Conservation (phyloP, 2,329 filamentous ascomycete genomes). For the Diaporthe ilicicola region DNA sequence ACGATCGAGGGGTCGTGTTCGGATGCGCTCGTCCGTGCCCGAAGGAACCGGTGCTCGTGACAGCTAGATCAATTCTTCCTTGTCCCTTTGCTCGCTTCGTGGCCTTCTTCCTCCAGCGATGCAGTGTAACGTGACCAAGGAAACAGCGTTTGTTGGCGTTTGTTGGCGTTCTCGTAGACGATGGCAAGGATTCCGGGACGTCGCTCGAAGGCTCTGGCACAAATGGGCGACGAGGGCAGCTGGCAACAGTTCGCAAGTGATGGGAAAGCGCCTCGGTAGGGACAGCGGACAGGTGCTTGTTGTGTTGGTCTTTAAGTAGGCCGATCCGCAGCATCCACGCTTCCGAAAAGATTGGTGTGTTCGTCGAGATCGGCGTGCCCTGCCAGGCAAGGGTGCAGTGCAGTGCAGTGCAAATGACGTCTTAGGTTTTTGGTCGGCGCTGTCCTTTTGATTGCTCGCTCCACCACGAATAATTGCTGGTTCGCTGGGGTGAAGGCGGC, state of each 20-base stretch:
- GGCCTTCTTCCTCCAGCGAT: slow-evolving; percentile 6
- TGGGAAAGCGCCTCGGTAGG: background rate
- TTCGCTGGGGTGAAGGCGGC: slow-evolving; percentile 19
- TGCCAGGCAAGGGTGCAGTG: background rate
- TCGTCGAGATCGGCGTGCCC: background rate
- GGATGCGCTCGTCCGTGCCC: slow-evolving; percentile 14
- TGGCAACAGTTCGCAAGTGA: background rate
- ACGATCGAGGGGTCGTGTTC: slow-evolving; percentile 19
- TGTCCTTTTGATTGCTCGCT: slow-evolving; percentile 32
- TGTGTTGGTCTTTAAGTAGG: background rate
- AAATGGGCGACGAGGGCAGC: background rate
- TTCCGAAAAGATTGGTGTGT: slow-evolving; percentile 20
- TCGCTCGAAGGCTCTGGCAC: background rate
- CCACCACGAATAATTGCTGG: slow-evolving; percentile 30
- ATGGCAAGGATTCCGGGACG: slow-evolving; percentile 1
- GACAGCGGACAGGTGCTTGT: slow-evolving; percentile 3
- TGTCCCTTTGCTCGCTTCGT: slow-evolving; percentile 3
- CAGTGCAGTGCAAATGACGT: slow-evolving; percentile 26
- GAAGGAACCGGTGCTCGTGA: slow-evolving; percentile 21
- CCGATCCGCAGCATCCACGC: background rate
- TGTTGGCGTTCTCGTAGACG: background rate
- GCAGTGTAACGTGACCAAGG: slow-evolving; percentile 22
- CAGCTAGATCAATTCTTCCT: slow-evolving; percentile 1
- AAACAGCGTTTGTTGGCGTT: slow-evolving; percentile 4
- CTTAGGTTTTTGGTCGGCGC: slow-evolving; percentile 9